A percentile compares a stretch with the other conserved stretches of the same genome.
phyloP scores from a whole-genome alignment of 2,329 filamentous ascomycete genomes.

The Exophiala aquamarina region DNA sequence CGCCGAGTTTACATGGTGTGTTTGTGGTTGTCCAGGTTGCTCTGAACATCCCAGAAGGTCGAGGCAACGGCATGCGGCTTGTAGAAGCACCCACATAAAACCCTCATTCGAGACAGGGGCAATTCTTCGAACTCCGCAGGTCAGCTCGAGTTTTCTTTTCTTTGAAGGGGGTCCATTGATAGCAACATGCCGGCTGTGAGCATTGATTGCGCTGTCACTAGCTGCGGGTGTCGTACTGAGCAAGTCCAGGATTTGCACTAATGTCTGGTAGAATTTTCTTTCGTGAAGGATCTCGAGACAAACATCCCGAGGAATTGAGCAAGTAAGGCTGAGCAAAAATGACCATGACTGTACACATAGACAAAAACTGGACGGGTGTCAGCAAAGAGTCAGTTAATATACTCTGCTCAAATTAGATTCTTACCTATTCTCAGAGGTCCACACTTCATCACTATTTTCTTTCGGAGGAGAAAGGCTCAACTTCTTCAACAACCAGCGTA shows the following conservation, averaged over 20 bases:
- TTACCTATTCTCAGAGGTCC: not conserved
- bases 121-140: not conserved
- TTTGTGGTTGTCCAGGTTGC: not conserved
- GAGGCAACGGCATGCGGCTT: slow-evolving; percentile 15
- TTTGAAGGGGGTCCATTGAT: slow-evolving; percentile 15
- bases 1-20: not conserved
- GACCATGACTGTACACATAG: slow-evolving; percentile 19
- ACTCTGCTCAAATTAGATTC: not conserved
- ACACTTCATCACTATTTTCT: not conserved
- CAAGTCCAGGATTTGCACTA: not conserved
- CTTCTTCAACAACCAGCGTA: slow-evolving; percentile 66
- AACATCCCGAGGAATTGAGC: slow-evolving; percentile 17
- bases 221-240: slow-evolving; percentile 1
- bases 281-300: slow-evolving; percentile 24
- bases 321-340: slow-evolving; percentile 20
- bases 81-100: slow-evolving; percentile 13
- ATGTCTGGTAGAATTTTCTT: slow-evolving; percentile 20
- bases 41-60: slow-evolving; percentile 6
- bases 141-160: slow-evolving; percentile 17
- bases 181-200: not conserved
- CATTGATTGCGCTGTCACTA: not conserved
- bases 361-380: slow-evolving; percentile 11
- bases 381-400: not conserved
- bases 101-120: not conserved
- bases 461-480: slow-evolving; percentile 42